Percentiles rank a stretch among this genome's conserved stretches.
Evolutionary conservation across 805 yeast genomes (phyloP).

Genomic region (Starmera amethionina): DNA sequence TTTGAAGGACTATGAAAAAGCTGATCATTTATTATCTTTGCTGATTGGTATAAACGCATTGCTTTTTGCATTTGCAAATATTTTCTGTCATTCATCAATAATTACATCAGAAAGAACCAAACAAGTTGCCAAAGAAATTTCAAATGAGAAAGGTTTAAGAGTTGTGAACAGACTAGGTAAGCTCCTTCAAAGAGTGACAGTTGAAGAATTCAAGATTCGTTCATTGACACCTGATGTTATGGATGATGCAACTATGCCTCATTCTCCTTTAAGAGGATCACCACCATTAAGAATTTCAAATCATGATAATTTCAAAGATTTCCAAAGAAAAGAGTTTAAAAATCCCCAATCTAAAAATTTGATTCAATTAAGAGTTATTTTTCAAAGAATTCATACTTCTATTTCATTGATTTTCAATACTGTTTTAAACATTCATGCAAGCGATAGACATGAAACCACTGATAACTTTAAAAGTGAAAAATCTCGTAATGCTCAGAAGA

Average conservation of each 20-base stretch:
- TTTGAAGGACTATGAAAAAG: constrained; percentile 3
- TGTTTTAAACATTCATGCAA: constrained; percentile 34
- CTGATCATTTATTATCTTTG: constrained; percentile 18
- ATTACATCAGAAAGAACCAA: constrained; percentile 27
- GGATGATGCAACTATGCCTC: constrained; percentile 32
- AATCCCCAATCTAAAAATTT: constrained; percentile 57
- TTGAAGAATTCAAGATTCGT: constrained; percentile 51
- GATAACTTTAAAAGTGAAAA: constrained; percentile 26
- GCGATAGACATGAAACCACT: constrained; percentile 35
- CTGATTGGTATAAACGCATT: constrained; percentile 30
- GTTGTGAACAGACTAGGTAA: constrained; percentile 31
- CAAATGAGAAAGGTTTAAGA: constrained; percentile 29
- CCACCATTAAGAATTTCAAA: constrained; percentile 34
- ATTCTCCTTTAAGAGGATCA: constrained; percentile 20
- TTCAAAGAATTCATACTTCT: constrained; percentile 37
- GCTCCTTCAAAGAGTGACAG: constrained; percentile 38
- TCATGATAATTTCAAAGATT: constrained; percentile 25
- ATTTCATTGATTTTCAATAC: constrained; percentile 32
- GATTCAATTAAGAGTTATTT: constrained; percentile 41
- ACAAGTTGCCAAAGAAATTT: constrained; percentile 30
- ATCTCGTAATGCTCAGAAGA: constrained; percentile 29
- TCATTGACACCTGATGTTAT: constrained; percentile 36
- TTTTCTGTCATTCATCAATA: constrained; percentile 43
- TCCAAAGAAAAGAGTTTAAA: constrained; percentile 30
- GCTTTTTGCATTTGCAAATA: constrained; percentile 43